Evolutionary conservation across 1,284 basidiomycete species (phyloP).

Genomic region (Cutaneotrichosporon sp.): DNA sequence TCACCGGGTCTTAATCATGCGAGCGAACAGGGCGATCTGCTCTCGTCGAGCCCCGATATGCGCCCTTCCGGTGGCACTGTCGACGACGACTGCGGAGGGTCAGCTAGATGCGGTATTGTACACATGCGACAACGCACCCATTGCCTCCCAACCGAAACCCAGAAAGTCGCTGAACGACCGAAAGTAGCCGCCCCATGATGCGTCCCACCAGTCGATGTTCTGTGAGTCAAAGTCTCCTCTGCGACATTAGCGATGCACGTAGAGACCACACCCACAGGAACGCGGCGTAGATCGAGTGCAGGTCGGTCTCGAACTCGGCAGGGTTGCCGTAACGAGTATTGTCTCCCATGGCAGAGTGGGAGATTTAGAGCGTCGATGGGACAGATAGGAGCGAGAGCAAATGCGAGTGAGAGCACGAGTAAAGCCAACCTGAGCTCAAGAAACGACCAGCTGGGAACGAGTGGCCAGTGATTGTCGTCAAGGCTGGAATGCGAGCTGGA

Average conservation of each 20-base stretch:
- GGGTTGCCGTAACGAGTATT: slow-evolving; percentile 62
- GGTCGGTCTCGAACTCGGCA: slow-evolving; percentile 75
- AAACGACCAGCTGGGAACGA: background rate
- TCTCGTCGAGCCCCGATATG: slow-evolving; percentile 74
- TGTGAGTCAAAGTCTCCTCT: slow-evolving; percentile 72
- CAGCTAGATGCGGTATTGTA: slow-evolving; percentile 1
- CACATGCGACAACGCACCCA: slow-evolving; percentile 50
- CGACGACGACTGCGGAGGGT: slow-evolving; percentile 61
- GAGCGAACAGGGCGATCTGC: slow-evolving; percentile 58
- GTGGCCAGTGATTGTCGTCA: background rate
- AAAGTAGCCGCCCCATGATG: slow-evolving; percentile 77
- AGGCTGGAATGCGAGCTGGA: background rate
- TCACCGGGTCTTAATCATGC: slow-evolving; percentile 52
- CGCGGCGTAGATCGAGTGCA: slow-evolving; percentile 80
- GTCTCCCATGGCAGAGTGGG: slow-evolving; percentile 33
- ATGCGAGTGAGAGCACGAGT: background rate
- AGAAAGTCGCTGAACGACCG: slow-evolving; percentile 77
- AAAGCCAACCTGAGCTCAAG: background rate
- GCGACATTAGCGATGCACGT: slow-evolving; percentile 1
- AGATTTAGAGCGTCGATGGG: background rate
- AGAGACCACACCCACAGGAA: slow-evolving; percentile 59
- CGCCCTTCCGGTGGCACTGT: slow-evolving; percentile 66
- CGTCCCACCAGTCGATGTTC: slow-evolving; percentile 70
- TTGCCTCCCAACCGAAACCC: slow-evolving; percentile 78
- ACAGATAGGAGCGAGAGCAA: background rate